Conservation (phyloP, 2,329 filamentous ascomycete species). For the Nemania sp. region DNA sequence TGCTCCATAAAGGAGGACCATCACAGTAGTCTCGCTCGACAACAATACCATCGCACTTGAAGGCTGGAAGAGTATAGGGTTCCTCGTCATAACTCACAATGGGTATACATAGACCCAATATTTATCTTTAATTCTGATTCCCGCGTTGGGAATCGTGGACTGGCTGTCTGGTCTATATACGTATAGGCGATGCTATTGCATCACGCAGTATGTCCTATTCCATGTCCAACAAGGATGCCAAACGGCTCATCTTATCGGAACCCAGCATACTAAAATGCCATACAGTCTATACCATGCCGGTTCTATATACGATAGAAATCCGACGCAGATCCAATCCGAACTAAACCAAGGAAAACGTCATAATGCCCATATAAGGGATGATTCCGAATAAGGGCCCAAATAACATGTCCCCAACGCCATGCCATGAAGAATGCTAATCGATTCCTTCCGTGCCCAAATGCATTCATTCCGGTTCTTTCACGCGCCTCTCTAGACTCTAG, state of each 20-base stretch:
- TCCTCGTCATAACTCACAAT: background rate
- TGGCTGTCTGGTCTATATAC: slow-evolving; percentile 28
- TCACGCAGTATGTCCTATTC: slow-evolving; percentile 8
- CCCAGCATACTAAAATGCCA: slow-evolving; percentile 23
- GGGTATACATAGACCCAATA: background rate
- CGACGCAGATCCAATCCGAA: slow-evolving; percentile 29
- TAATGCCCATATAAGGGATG: slow-evolving; percentile 13
- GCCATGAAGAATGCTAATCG: slow-evolving; percentile 36
- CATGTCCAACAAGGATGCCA: slow-evolving; percentile 18
- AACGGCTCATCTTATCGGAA: slow-evolving; percentile 2
- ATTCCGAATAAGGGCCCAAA: slow-evolving; percentile 1
- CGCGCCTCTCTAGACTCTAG: slow-evolving; percentile 17
- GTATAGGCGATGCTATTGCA: slow-evolving; percentile 9
- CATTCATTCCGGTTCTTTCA: slow-evolving; percentile 5
- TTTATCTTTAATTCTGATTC: background rate
- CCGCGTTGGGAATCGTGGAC: background rate
- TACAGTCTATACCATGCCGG: slow-evolving; percentile 23
- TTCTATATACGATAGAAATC: slow-evolving; percentile 27
- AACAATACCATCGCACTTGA: background rate
- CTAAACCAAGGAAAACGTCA: slow-evolving; percentile 25
- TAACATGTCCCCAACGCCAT: slow-evolving; percentile 37
- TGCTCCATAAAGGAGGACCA: background rate
- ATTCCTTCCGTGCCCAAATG: slow-evolving; percentile 30
- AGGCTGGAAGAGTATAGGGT: background rate
- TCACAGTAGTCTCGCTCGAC: background rate